Evolutionary conservation across 176 grass and related monocot species (phyloP).

Genomic region (Eragrostis nindensis): DNA sequence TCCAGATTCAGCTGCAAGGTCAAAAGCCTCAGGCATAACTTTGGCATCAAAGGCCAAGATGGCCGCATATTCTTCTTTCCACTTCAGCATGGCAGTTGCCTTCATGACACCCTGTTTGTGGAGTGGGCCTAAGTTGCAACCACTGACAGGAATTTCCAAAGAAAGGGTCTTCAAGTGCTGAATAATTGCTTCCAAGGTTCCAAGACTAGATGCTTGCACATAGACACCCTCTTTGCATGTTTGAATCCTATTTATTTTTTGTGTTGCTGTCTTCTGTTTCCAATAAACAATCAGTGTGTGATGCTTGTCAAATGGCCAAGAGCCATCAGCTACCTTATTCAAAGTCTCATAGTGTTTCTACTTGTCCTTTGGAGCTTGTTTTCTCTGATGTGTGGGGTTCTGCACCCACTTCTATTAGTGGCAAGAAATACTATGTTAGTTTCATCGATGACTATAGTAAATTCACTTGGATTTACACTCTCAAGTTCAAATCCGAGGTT

Average conservation of each 20-base stretch:
- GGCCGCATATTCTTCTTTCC: conserved; percentile 67
- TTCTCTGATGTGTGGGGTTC: no score
- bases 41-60: conserved; percentile 80
- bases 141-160: conserved; percentile 57
- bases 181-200: conserved; percentile 60
- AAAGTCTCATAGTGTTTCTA: no score
- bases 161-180: conserved; percentile 50
- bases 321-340: no score
- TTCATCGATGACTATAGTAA: no score
- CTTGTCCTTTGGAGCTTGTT: no score
- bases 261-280: not conserved
- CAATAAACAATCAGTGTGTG: no score
- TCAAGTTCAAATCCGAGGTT: no score
- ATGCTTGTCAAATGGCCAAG: no score
- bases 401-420: no score
- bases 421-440: not conserved
- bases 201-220: conserved; percentile 70
- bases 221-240: conserved; percentile 61
- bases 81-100: conserved; percentile 68
- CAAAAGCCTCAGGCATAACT: conserved; percentile 67
- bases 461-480: no score
- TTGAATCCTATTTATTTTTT: conserved; percentile 19
- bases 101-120: conserved; percentile 82
- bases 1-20: conserved; percentile 60
- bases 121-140: conserved; percentile 65